These are phyloP conservation scores for Lentinula edodes DNA, from an alignment of 768 basidiomycete genomes.

Conservation along the genomic window DNA sequence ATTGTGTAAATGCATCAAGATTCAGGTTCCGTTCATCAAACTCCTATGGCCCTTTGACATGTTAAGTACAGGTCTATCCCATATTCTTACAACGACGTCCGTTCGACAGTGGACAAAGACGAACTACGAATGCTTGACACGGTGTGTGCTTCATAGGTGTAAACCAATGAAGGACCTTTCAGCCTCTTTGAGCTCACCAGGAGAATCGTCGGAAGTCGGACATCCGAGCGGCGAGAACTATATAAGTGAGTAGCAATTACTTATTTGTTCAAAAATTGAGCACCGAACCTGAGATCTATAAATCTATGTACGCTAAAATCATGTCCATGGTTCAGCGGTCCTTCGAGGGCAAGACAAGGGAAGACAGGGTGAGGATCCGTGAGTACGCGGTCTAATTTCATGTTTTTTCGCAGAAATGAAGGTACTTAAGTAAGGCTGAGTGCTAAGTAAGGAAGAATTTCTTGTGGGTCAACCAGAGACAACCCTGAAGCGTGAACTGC, in stretches of 20 bases:
- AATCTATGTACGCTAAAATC: background rate
- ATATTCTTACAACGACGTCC: background rate
- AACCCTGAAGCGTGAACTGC: background rate
- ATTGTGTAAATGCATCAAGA: background rate
- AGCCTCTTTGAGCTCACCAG: background rate
- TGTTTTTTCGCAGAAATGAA: too few relatives aligned
- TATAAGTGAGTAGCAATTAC: background rate
- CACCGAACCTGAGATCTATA: background rate
- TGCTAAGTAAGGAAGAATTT: background rate
- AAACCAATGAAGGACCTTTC: background rate
- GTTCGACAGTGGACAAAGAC: background rate
- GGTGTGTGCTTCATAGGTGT: background rate
- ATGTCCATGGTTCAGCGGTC: too few relatives aligned
- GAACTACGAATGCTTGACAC: background rate
- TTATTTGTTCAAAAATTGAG: background rate
- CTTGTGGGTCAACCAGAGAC: background rate
- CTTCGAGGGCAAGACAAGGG: background rate
- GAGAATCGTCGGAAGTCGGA: background rate
- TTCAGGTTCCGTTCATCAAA: background rate
- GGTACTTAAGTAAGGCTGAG: too few relatives aligned
- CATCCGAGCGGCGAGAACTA: background rate
- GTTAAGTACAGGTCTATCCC: background rate
- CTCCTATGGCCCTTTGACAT: background rate
- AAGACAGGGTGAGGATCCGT: background rate
- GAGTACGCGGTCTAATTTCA: too few relatives aligned